A percentile compares a stretch with the other conserved stretches of the same genome.
Evolutionary conservation across 1,284 basidiomycete species (phyloP).

Genomic region (Golubevia pallescens): DNA sequence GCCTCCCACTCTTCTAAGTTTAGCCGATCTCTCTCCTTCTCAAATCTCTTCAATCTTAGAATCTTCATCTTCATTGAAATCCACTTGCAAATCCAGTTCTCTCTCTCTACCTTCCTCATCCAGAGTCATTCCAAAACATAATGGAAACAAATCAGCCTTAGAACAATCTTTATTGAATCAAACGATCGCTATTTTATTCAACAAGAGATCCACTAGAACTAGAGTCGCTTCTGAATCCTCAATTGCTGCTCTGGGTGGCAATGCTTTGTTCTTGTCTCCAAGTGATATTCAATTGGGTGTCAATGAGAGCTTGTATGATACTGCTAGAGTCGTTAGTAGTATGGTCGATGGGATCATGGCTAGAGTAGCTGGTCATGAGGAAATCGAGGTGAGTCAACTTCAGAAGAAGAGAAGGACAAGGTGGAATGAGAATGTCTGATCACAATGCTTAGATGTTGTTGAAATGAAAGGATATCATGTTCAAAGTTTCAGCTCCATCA

Average conservation of each 20-base stretch:
- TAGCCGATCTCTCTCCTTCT: conserved; percentile 39
- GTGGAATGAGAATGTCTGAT: too few species aligned
- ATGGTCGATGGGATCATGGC: conserved; percentile 99
- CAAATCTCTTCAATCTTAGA: conserved; percentile 38
- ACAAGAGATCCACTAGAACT: conserved; percentile 90
- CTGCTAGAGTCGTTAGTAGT: conserved; percentile 79
- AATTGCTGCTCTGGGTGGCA: too few species aligned
- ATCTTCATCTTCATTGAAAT: not conserved
- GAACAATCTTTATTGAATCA: too few species aligned
- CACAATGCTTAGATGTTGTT: too few species aligned
- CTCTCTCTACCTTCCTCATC: not conserved
- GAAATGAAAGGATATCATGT: too few species aligned
- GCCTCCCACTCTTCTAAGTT: conserved; percentile 30
- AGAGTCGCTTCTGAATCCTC: conserved; percentile 82
- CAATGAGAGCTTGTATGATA: conserved; percentile 86
- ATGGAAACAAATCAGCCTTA: not conserved
- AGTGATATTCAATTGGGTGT: conserved; percentile 96
- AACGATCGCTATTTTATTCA: conserved; percentile 88
- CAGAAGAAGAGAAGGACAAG: too few species aligned
- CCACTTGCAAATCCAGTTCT: not conserved
- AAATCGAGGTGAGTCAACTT: conserved; percentile 78
- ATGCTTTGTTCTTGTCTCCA: conserved; percentile 87
- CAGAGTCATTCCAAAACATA: not conserved
- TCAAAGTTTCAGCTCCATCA: too few species aligned
- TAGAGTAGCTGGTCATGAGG: conserved; percentile 86